Base-by-base conservation (phyloP, 495 filamentous ascomycete species). In the Haplographium delicatum region DNA sequence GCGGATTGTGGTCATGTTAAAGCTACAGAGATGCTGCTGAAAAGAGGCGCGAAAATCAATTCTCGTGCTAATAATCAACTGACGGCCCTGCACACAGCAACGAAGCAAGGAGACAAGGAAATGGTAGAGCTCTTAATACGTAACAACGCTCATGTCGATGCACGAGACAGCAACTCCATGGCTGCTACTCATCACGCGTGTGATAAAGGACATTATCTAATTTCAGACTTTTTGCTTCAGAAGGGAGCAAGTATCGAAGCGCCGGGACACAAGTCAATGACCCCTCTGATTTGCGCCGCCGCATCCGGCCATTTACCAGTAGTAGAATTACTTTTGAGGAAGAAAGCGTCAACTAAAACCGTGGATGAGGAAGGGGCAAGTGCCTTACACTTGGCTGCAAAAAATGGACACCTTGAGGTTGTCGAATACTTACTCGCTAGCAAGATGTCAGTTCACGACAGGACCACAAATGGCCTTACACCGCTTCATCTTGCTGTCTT, bases 251-350 rank as follows among this genome's bases (percentile, higher is more conserved):
- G n/a, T 11, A 38, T 51, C 18, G 40, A 51, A 11, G 39, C 23
- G 4, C 16, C 37, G 30, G 49, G 49, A 9, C 9, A 25, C 18
- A 59, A 65, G 48, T 59, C 57, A 20, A 68, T 62, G 57, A 71
- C 70, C 5, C 68, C 72, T 9, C 60, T 76, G 9, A 64, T 69
- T 18, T 69, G 64, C 35, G 74, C 74, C 8, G 66, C 71, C n/a
- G 65, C 63, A 26, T 46, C 56, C 4, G 72, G 69, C 1, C 54
- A 60, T 7, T 15, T 63, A 5, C 26, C 40, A 11, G 60, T 61
- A 8, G 66, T 68, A 3, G 50, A 66, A 19, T 51, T 69, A 23
- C 61, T 76, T 9, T 35, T 74, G 5, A 62, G 63, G 30, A 60
- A 58, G 34, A 71, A 64, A 49, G 68, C 72, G 1, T 67, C 62